Percentiles rank a stretch among this genome's conserved stretches.
Conservation (phyloP, 1,284 basidiomycete species). For the Papiliotrema terrestris region DNA sequence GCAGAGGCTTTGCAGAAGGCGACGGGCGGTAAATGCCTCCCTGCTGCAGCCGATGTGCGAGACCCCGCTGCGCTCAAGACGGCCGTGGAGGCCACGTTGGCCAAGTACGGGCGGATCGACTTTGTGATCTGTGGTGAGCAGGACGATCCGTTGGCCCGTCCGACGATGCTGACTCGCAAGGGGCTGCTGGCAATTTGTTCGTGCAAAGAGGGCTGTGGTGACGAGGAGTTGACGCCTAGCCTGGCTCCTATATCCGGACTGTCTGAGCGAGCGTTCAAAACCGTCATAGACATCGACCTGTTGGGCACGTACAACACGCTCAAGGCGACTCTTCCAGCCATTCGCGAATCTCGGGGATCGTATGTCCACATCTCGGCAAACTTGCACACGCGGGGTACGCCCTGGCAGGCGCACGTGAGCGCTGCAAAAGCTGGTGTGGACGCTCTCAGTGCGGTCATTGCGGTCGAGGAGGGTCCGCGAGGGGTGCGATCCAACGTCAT, state of each 20-base stretch:
- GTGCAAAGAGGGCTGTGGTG: background rate
- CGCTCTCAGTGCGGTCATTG: constrained; percentile 75
- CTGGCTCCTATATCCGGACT: constrained; percentile 74
- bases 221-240: constrained; percentile 30
- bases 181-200: constrained; percentile 82
- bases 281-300: constrained; percentile 91
- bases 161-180: constrained; percentile 46
- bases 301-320: constrained; percentile 92
- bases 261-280: constrained; percentile 84
- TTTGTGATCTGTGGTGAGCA: constrained; percentile 82
- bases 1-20: constrained; percentile 66
- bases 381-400: constrained; percentile 84
- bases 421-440: constrained; percentile 95
- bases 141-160: background rate
- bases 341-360: constrained; percentile 69
- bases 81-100: constrained; percentile 72
- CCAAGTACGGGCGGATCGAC: constrained; percentile 82
- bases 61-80: constrained; percentile 66
- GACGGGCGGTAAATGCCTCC: constrained; percentile 70
- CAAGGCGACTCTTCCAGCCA: constrained; percentile 76
- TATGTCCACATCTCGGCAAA: constrained; percentile 92
- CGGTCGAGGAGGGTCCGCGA: constrained; percentile 88
- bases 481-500: constrained; percentile 94
- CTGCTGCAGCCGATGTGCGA: constrained; percentile 79
- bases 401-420: constrained; percentile 87